Evolutionary conservation across 2,329 filamentous ascomycete species (phyloP).

Genomic region (Colletotrichum shisoi): DNA sequence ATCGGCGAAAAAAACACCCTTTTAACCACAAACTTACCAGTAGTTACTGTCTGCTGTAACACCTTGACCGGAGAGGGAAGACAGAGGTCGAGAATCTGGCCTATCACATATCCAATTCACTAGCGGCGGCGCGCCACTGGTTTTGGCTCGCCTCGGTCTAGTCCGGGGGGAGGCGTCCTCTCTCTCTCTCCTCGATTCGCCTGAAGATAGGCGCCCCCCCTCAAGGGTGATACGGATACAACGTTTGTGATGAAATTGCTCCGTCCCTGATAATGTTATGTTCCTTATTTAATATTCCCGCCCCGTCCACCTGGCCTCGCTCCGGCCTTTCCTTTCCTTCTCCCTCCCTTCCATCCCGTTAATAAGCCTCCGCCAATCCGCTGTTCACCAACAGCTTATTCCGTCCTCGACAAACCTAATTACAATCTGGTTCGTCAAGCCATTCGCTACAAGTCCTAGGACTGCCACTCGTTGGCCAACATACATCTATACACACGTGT

Average conservation of each 20-base stretch:
- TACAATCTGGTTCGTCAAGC: conserved; percentile 28
- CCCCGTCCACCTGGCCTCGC: background rate
- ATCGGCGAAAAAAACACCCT: too few species aligned
- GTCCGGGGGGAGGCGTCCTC: conserved; percentile 18
- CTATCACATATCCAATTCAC: conserved; percentile 25
- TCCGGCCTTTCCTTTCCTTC: background rate
- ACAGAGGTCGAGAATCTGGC: conserved; percentile 7
- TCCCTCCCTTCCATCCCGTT: conserved; percentile 25
- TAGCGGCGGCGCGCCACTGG: conserved; percentile 36
- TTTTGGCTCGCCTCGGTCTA: conserved; percentile 31
- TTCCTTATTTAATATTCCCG: conserved; percentile 33
- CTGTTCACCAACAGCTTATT: conserved; percentile 27
- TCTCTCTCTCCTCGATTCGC: conserved; percentile 18
- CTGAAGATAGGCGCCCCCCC: conserved; percentile 19
- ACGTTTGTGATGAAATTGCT: conserved; percentile 37
- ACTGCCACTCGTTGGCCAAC: conserved; percentile 32
- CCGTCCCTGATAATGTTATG: conserved; percentile 21
- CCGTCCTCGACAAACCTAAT: conserved; percentile 27
- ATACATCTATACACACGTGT: too few species aligned
- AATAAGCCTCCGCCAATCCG: conserved; percentile 36
- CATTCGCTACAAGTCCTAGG: conserved; percentile 32
- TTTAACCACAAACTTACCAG: too few species aligned
- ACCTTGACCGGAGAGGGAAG: conserved; percentile 23
- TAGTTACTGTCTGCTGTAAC: too few species aligned
- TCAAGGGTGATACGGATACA: conserved; percentile 31